Conservation (phyloP, 148 eudicot genomes). For the Diospyros kaki region DNA sequence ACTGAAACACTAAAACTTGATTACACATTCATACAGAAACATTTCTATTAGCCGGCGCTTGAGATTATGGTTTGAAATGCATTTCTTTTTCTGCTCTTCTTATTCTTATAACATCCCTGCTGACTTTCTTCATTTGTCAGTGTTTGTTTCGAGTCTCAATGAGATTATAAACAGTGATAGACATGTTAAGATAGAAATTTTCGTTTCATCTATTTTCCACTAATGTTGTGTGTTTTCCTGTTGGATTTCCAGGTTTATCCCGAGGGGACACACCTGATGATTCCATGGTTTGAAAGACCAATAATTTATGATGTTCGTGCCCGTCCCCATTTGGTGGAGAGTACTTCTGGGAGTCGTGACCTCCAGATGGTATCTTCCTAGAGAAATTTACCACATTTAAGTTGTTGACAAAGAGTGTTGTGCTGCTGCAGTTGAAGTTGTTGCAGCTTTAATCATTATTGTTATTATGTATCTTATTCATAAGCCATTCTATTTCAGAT, state of each 20-base stretch:
- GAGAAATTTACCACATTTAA: background rate
- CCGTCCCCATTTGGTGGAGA: constrained; percentile 81
- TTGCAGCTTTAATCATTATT: background rate
- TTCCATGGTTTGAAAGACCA: constrained; percentile 94
- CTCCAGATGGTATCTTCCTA: constrained; percentile 72
- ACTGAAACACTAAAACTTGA: background rate
- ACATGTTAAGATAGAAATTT: background rate
- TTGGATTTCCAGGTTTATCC: constrained; percentile 65
- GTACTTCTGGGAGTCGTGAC: constrained; percentile 94
- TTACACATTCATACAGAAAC: background rate
- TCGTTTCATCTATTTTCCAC: background rate
- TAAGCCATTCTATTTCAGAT: background rate
- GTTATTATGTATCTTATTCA: background rate
- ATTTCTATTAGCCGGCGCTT: background rate
- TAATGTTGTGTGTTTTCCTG: background rate
- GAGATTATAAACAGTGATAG: background rate
- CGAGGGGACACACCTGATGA: constrained; percentile 86
- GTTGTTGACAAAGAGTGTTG: background rate
- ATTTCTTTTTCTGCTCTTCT: background rate
- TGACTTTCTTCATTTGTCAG: background rate
- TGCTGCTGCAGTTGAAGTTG: background rate
- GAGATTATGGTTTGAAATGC: background rate
- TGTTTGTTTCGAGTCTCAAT: background rate
- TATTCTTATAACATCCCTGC: background rate
- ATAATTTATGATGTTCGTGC: constrained; percentile 92